A percentile compares a stretch with the other conserved stretches of the same genome.
These are phyloP conservation scores for Bonnemaisonia californica DNA, from an alignment of 31 red algal genomes.

Conservation along the genomic window DNA sequence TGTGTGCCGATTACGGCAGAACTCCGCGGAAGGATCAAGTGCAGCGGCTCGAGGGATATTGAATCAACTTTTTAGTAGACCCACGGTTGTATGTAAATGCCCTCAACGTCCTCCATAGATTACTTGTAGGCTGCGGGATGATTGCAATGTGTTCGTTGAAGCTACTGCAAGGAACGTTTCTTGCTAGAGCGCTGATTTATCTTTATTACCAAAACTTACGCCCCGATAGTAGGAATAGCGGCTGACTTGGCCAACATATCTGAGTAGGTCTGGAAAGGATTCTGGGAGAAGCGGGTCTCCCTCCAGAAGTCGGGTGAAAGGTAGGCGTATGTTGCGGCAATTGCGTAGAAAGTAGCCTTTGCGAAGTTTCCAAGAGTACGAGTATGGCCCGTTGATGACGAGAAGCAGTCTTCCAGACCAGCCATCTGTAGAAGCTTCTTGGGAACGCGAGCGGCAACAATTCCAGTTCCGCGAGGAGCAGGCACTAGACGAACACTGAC, in stretches of 20 bases:
- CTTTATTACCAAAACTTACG: conserved; percentile 36
- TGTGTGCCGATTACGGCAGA: too few relatives aligned
- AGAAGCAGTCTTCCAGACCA: conserved; percentile 96
- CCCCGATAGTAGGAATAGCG: conserved; percentile 57
- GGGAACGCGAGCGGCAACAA: conserved; percentile 93
- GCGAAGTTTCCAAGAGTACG: conserved; percentile 98
- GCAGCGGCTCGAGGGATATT: too few relatives aligned
- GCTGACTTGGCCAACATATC: conserved; percentile 75
- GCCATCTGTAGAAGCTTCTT: conserved; percentile 98
- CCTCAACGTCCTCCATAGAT: too few relatives aligned
- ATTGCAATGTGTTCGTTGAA: too few relatives aligned
- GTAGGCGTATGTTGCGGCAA: conserved; percentile 86
- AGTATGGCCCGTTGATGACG: conserved; percentile 94
- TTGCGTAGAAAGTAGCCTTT: conserved; percentile 96
- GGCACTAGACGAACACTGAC: conserved; percentile 92
- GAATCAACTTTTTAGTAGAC: too few relatives aligned
- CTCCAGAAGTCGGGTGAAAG: conserved; percentile 96
- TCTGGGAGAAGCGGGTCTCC: conserved; percentile 88
- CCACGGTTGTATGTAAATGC: too few relatives aligned
- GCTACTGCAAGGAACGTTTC: too few relatives aligned
- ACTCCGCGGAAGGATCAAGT: too few relatives aligned
- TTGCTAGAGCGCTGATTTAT: too few relatives aligned
- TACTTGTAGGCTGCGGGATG: too few relatives aligned
- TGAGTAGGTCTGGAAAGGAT: conserved; percentile 88
- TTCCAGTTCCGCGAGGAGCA: conserved; percentile 94